Conservation (phyloP, 768 basidiomycete species). For the Suillus brevipes region DNA sequence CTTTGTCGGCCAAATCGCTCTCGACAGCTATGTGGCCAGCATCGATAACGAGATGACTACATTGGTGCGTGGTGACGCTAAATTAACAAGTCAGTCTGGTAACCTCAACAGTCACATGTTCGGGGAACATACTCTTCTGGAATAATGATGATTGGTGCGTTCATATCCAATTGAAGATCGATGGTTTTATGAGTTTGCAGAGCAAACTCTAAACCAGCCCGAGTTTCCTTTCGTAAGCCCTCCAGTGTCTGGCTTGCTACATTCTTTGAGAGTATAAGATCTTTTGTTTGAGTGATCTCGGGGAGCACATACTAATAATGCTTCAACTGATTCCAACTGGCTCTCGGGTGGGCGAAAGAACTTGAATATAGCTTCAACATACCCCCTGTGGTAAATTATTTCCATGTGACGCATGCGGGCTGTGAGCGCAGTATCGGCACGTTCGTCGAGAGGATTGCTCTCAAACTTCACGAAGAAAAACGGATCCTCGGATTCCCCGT, state of each 20-base stretch:
- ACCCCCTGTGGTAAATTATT: slow-evolving; percentile 93
- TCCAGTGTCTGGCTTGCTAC: slow-evolving; percentile 93
- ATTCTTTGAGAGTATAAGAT: slow-evolving; percentile 47
- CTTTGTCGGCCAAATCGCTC: slow-evolving; percentile 86
- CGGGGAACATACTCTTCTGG: slow-evolving; percentile 74
- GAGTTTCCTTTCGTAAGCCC: slow-evolving; percentile 88
- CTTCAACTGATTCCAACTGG: slow-evolving; percentile 94
- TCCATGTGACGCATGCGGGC: slow-evolving; percentile 94
- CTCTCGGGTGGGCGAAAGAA: slow-evolving; percentile 95
- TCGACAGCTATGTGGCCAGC: slow-evolving; percentile 96
- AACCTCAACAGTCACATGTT: neutral
- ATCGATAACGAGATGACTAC: slow-evolving; percentile 89
- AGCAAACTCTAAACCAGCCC: slow-evolving; percentile 92
- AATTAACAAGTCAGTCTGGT: slow-evolving; percentile 9
- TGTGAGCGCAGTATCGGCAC: slow-evolving; percentile 88
- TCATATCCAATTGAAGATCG: slow-evolving; percentile 94
- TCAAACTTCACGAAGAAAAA: slow-evolving; percentile 95
- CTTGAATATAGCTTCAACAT: slow-evolving; percentile 85
- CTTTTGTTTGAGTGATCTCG: neutral
- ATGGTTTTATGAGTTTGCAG: slow-evolving; percentile 93
- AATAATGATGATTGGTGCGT: slow-evolving; percentile 95
- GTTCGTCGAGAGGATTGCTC: slow-evolving; percentile 85
- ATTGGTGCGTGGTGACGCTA: slow-evolving; percentile 73
- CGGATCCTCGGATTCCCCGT: slow-evolving; percentile 41
- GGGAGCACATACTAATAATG: slow-evolving; percentile 65